phyloP scores from a whole-genome alignment of 345 rosid genomes.

The Boechera stricta region DNA sequence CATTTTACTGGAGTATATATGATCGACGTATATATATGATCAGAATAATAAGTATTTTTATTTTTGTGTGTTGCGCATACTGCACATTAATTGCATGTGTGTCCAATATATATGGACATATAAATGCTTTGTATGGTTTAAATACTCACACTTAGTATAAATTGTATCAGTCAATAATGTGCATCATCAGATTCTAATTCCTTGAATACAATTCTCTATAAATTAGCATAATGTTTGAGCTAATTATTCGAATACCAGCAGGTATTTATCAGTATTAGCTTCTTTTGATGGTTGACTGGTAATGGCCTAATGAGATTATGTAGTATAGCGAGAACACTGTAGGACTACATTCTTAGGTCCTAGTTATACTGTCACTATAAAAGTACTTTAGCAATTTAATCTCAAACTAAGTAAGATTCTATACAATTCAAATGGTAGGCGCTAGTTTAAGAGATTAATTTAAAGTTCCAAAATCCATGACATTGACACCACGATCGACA shows the following conservation, averaged over 20 bases:
- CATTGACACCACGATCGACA: constrained; percentile 1
- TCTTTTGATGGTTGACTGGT: constrained; percentile 13
- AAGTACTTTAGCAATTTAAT: background rate
- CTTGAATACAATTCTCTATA: background rate
- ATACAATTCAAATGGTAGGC: constrained; percentile 10
- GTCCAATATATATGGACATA: constrained; percentile 40
- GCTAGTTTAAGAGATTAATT: constrained; percentile 9
- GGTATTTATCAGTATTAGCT: constrained; percentile 11
- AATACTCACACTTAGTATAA: constrained; percentile 21
- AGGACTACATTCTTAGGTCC: constrained; percentile 1
- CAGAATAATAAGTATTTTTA: constrained; percentile 5
- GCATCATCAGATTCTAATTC: constrained; percentile 30
- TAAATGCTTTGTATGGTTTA: constrained; percentile 33
- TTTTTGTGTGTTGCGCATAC: constrained; percentile 23
- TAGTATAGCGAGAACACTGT: constrained; percentile 5
- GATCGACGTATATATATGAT: background rate
- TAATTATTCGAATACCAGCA: background rate
- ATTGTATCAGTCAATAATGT: constrained; percentile 32
- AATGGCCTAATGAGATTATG: background rate
- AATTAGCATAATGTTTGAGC: constrained; percentile 3
- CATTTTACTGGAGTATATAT: background rate
- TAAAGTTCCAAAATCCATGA: constrained; percentile 10
- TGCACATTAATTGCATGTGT: constrained; percentile 30
- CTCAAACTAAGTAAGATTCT: constrained; percentile 2
- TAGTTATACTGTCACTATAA: background rate